Percentiles rank a stretch among this genome's conserved stretches.
Evolutionary conservation across 2,329 filamentous ascomycete genomes (phyloP).

Genomic region (Whalleya microplaca): DNA sequence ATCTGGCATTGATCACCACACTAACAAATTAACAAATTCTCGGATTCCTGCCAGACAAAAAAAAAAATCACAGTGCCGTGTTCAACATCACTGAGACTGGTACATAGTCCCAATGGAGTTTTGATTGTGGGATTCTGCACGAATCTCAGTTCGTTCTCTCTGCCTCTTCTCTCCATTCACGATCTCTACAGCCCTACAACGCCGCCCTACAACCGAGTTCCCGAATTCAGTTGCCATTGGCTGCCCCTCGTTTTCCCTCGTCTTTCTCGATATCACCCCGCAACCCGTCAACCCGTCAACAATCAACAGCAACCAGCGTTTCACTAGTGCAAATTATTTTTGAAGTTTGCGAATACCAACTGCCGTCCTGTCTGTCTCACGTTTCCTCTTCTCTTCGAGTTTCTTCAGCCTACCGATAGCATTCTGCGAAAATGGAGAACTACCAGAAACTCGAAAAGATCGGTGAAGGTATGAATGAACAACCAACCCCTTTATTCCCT

Average conservation of each 20-base stretch:
- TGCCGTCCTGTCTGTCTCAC: constrained; percentile 8
- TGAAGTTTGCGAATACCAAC: constrained; percentile 3
- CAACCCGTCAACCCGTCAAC: constrained; percentile 1
- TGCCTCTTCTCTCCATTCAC: background rate
- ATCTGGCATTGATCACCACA: constrained; percentile 1
- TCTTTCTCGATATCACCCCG: background rate
- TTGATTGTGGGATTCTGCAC: constrained; percentile 21
- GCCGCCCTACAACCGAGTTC: constrained; percentile 2
- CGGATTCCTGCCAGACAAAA: constrained; percentile 8
- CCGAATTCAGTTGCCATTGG: constrained; percentile 20
- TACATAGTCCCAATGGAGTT: constrained; percentile 19
- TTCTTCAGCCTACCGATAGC: constrained; percentile 4
- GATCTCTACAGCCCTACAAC: constrained; percentile 9
- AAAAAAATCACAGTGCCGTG: constrained; percentile 2
- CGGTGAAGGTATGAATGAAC: constrained; percentile 71
- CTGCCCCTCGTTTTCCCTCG: background rate
- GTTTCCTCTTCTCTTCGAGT: constrained; percentile 8
- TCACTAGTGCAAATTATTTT: constrained; percentile 7
- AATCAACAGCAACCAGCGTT: constrained; percentile 24
- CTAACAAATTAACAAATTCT: constrained; percentile 8
- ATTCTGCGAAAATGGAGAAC: constrained; percentile 72
- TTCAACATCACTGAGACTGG: background rate
- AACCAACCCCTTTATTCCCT: constrained; percentile 2
- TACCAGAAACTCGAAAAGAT: constrained; percentile 98
- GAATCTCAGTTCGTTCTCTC: constrained; percentile 22